These are phyloP conservation scores for Apiospora sp. DNA, from an alignment of 2,329 filamentous ascomycete genomes.

Conservation along the genomic window DNA sequence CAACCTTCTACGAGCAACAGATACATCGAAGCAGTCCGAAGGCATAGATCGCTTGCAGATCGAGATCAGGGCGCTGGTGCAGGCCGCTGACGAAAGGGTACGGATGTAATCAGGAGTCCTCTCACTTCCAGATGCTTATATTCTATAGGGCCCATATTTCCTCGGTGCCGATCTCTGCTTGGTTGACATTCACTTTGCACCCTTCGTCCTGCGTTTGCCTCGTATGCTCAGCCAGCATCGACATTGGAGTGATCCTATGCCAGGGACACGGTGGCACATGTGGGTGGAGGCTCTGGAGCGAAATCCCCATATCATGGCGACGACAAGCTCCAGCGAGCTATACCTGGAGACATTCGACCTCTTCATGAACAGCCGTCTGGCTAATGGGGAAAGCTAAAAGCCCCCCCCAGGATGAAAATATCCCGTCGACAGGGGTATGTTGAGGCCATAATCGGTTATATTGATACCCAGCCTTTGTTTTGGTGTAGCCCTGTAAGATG, in stretches of 20 bases:
- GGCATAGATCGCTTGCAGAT: constrained; percentile 68
- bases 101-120: constrained; percentile 25
- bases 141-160: constrained; percentile 72
- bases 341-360: constrained; percentile 67
- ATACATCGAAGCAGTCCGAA: constrained; percentile 64
- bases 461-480: neutral
- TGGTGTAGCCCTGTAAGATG: neutral
- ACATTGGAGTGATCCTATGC: constrained; percentile 70
- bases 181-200: constrained; percentile 79
- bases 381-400: constrained; percentile 2
- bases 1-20: constrained; percentile 72
- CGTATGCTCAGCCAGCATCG: constrained; percentile 70
- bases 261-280: constrained; percentile 69
- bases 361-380: constrained; percentile 29
- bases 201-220: constrained; percentile 75
- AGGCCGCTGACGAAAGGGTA: constrained; percentile 56
- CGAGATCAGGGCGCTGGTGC: constrained; percentile 63
- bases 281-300: constrained; percentile 77
- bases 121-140: neutral
- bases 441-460: neutral
- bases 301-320: constrained; percentile 69
- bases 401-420: no score
- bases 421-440: neutral
- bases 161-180: constrained; percentile 59
- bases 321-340: constrained; percentile 67